These are phyloP conservation scores for barrel medic (Medicago truncatula) DNA, from an alignment of 306 rosid species.

Conservation along the genomic window DNA sequence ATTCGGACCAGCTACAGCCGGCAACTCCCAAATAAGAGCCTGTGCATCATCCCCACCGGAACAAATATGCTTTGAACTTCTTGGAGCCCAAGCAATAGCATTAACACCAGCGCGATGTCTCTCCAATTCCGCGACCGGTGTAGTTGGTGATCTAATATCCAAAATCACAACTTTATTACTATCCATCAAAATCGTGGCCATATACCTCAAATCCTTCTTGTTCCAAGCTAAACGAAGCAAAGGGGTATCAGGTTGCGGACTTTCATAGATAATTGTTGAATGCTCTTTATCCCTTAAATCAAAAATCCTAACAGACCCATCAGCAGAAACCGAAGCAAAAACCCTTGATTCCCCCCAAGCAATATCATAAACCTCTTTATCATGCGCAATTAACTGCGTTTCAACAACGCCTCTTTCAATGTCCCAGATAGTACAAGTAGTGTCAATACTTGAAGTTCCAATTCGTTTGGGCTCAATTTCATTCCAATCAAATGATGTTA, in stretches of 20 bases:
- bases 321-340: constrained; percentile 95
- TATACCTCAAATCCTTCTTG: constrained; percentile 90
- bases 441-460: constrained; percentile 93
- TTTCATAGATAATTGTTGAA: constrained; percentile 91
- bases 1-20: constrained; percentile 71
- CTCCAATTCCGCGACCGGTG: constrained; percentile 94
- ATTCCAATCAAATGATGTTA: constrained; percentile 98
- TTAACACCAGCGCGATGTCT: constrained; percentile 72
- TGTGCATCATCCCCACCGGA: constrained; percentile 88
- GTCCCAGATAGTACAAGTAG: constrained; percentile 96
- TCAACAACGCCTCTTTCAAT: constrained; percentile 78
- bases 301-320: constrained; percentile 90
- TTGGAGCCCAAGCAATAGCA: constrained; percentile 86
- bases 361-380: constrained; percentile 88
- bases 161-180: constrained; percentile 84
- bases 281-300: constrained; percentile 92
- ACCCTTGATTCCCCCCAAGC: constrained; percentile 98
- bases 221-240: constrained; percentile 94
- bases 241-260: constrained; percentile 94
- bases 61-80: constrained; percentile 69
- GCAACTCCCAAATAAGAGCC: constrained; percentile 94
- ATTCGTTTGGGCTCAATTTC: constrained; percentile 81
- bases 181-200: constrained; percentile 94
- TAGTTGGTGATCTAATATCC: constrained; percentile 87
- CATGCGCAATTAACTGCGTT: constrained; percentile 98